Conservation (phyloP, 768 basidiomycete genomes). For the Tricholoma matsutake region DNA sequence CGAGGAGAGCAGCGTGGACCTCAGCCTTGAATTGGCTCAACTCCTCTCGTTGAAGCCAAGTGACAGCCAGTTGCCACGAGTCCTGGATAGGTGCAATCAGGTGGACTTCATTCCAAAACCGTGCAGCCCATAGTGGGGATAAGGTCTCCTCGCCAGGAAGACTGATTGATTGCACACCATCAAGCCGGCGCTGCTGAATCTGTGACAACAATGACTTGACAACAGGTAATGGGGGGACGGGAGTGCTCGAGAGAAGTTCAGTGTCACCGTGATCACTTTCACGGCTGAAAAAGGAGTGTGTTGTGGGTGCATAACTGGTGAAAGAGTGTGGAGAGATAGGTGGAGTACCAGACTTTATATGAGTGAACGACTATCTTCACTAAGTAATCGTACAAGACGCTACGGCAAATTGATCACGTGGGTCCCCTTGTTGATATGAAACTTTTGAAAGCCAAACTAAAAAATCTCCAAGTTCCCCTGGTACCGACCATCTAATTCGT, state of each 20-base stretch:
- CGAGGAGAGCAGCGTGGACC: neutral
- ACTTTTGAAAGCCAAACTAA: too few relatives aligned
- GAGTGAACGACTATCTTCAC: too few relatives aligned
- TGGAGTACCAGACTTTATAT: too few relatives aligned
- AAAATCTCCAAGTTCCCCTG: too few relatives aligned
- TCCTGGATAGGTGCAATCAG: neutral
- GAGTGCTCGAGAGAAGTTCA: neutral
- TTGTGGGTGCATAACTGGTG: neutral
- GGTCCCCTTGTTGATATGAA: too few relatives aligned
- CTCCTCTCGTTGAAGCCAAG: neutral
- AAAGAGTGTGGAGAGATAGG: neutral
- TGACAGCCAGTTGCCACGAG: neutral
- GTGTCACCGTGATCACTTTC: neutral
- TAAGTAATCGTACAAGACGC: too few relatives aligned
- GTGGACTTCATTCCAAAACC: conserved; percentile 2
- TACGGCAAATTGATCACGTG: too few relatives aligned
- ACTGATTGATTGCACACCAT: conserved; percentile 2
- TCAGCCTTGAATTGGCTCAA: neutral
- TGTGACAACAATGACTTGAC: neutral
- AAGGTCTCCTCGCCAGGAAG: neutral
- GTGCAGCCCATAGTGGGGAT: neutral
- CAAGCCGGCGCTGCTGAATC: neutral
- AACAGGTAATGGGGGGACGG: neutral
- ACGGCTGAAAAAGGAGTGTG: neutral
- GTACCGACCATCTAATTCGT: too few relatives aligned